These are phyloP conservation scores for Polysphondylium violaceum DNA, from an alignment of 78 protist species.

Conservation along the genomic window DNA sequence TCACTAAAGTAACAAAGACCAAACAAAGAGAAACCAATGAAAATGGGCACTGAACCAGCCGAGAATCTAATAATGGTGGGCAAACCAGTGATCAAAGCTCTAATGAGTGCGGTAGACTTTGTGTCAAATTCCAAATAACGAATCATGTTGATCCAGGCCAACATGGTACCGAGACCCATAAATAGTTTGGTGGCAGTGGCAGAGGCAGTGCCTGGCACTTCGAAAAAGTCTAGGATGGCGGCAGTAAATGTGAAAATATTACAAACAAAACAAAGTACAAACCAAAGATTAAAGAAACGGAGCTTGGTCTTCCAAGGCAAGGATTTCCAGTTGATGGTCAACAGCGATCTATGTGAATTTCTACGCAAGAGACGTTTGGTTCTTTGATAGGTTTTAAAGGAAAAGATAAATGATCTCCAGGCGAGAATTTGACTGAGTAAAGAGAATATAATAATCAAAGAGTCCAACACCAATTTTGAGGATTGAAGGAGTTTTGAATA, in stretches of 20 bases:
- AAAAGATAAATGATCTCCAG: slow-evolving; percentile 69
- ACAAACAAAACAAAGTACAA: slow-evolving; percentile 43
- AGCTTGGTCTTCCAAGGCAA: slow-evolving; percentile 53
- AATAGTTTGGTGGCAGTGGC: slow-evolving; percentile 25
- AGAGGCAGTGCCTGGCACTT: slow-evolving; percentile 6
- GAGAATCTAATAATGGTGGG: slow-evolving; percentile 78
- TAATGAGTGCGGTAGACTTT: slow-evolving; percentile 58
- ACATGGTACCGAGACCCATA: slow-evolving; percentile 47
- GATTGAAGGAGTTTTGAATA: slow-evolving; percentile 54
- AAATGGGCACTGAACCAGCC: slow-evolving; percentile 74
- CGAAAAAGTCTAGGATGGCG: slow-evolving; percentile 62
- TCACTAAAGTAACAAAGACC: slow-evolving; percentile 77
- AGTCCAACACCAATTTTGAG: slow-evolving; percentile 62
- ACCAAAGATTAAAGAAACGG: slow-evolving; percentile 84
- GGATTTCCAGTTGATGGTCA: slow-evolving; percentile 57
- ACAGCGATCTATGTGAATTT: neutral
- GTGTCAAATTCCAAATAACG: slow-evolving; percentile 74
- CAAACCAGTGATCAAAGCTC: slow-evolving; percentile 71
- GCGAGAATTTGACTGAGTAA: slow-evolving; percentile 58
- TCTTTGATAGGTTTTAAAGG: slow-evolving; percentile 74
- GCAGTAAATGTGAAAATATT: slow-evolving; percentile 39
- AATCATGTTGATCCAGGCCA: slow-evolving; percentile 65
- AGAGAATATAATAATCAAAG: slow-evolving; percentile 43
- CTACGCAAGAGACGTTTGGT: slow-evolving; percentile 39
- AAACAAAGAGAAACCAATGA: slow-evolving; percentile 80